Evolutionary conservation across 1,284 basidiomycete species (phyloP), one percentile per base, ranked within the genome.

Genomic region (Calocybe gambosa): DNA sequence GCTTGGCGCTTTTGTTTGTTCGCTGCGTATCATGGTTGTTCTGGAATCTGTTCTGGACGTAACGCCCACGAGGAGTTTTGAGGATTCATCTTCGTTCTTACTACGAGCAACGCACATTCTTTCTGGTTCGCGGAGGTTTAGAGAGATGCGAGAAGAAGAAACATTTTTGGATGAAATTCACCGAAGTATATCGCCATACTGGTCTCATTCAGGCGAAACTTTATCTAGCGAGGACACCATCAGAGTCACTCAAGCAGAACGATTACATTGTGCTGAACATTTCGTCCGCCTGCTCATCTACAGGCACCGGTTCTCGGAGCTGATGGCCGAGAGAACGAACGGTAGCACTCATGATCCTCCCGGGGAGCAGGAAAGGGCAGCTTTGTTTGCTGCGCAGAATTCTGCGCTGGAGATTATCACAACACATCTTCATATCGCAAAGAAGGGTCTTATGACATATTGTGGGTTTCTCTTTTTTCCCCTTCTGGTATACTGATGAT

Each of bases 391-490:
- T 29, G 84, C 85, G 4, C 84, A 89, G 57, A 69, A 71, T 33
- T 80, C 77, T 47, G 90, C 90, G 5, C 65, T 93, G 58, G 79
- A 87, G 60, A 85, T 94, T 51, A 81, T 93, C 50, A 78, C 83
- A 33, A 80, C 88, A 23, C 85, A 93, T 63, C 71, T 90, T 52
- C 82, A 90, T 54, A 81, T 93, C 45, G 89, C 88, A 19, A 81
- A 82, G 61, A 86, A 90, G 60, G 90, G 90, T 12, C 67, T 93
- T 59, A 93, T 94, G 90, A 93, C 91, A 5, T 93, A 93, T 61
- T 93, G 87, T 91, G 57, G 66, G 88, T 26, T 43, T 16, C 42
- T 15, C 35, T 20, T 49, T 36, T 26, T n/a, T 5, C 29, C 13
- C 13, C 29, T 31, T 10, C 6, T 13, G 8, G 29, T 13, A 12